Evolutionary conservation across 2,329 filamentous ascomycete genomes (phyloP).

Genomic region (Fusarium piperis): DNA sequence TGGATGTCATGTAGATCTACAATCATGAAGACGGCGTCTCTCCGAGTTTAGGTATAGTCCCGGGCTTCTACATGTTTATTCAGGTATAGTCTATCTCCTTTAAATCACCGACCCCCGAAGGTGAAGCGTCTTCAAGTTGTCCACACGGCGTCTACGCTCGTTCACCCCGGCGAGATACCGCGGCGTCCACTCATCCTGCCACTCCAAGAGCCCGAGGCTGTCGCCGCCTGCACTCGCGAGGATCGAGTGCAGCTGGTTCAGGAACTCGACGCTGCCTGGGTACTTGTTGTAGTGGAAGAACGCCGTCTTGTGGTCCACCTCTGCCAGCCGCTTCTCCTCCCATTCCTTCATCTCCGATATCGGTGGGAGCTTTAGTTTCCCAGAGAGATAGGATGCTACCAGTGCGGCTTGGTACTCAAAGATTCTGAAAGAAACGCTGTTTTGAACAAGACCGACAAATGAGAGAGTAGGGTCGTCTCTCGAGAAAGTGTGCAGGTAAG

Average conservation of each 20-base stretch:
- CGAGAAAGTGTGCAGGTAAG: conserved; percentile 21
- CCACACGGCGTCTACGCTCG: background rate
- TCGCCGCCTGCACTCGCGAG: background rate
- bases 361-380: background rate
- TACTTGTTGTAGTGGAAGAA: conserved; percentile 6
- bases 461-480: conserved; percentile 20
- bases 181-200: conserved; percentile 1
- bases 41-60: background rate
- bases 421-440: conserved; percentile 2
- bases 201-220: background rate
- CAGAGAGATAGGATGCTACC: background rate
- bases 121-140: background rate
- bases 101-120: background rate
- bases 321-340: background rate
- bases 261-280: background rate
- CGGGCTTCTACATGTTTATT: background rate
- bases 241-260: background rate
- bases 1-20: too few species aligned
- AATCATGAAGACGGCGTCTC: background rate
- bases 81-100: background rate
- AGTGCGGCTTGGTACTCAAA: conserved; percentile 3
- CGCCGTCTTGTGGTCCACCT: background rate
- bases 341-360: background rate
- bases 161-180: background rate
- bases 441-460: conserved; percentile 15